A percentile compares a stretch with the other conserved stretches of the same genome.
These are phyloP conservation scores for Penicillium capsulatum DNA, from an alignment of 2,329 filamentous ascomycete species.

Conservation along the genomic window DNA sequence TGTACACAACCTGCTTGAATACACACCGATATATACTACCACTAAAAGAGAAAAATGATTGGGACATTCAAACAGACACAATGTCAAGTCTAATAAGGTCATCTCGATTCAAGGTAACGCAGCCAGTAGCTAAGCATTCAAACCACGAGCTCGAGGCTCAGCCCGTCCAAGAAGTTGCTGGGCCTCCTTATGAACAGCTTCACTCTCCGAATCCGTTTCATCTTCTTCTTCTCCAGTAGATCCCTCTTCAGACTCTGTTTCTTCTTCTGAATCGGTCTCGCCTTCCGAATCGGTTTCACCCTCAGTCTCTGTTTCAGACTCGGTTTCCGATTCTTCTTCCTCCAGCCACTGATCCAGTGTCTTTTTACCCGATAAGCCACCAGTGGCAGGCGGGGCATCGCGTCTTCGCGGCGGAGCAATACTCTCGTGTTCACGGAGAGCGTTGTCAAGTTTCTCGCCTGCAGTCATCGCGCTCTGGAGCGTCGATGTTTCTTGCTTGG, in stretches of 20 bases:
- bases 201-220: constrained; percentile 33
- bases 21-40: too few relatives aligned
- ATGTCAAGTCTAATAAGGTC: too few relatives aligned
- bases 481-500: constrained; percentile 32
- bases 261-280: constrained; percentile 42
- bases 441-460: constrained; percentile 42
- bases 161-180: constrained; percentile 15
- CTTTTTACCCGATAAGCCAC: constrained; percentile 57
- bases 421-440: constrained; percentile 41
- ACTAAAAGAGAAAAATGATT: too few relatives aligned
- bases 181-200: constrained; percentile 19
- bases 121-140: constrained; percentile 7
- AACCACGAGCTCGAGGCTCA: not conserved
- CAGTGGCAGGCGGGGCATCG: constrained; percentile 18
- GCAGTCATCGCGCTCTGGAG: constrained; percentile 34
- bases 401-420: constrained; percentile 11
- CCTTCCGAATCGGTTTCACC: constrained; percentile 45
- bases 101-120: not conserved
- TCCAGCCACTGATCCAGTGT: constrained; percentile 90
- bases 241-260: constrained; percentile 42
- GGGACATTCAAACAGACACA: too few relatives aligned
- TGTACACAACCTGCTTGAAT: too few relatives aligned
- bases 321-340: constrained; percentile 57
- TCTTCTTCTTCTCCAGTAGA: constrained; percentile 46
- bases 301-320: constrained; percentile 45